Percentiles rank a stretch among this genome's conserved stretches.
Conservation (phyloP, 257 asterid species). For the Solanum pimpinellifolium region DNA sequence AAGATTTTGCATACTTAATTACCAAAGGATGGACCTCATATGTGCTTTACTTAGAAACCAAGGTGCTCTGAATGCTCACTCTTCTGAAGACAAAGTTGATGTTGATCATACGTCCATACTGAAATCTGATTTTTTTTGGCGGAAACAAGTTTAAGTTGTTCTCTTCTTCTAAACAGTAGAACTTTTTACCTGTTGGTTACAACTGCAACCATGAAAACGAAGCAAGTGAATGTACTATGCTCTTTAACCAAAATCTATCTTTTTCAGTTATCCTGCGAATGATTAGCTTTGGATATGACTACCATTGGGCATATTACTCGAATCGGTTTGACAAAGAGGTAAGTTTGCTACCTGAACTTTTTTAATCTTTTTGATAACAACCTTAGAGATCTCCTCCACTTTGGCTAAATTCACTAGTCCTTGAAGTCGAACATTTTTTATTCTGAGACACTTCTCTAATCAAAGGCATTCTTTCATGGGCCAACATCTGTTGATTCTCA, state of each 20-base stretch:
- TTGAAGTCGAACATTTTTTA: background rate
- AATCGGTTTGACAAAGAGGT: slow-evolving; percentile 68
- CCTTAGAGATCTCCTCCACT: background rate
- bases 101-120: background rate
- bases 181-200: background rate
- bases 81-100: background rate
- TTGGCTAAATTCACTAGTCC: background rate
- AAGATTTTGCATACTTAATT: background rate
- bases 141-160: background rate
- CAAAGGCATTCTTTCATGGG: background rate
- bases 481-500: background rate
- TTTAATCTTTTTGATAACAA: background rate
- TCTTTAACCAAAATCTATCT: background rate
- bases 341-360: background rate
- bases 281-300: slow-evolving; percentile 96
- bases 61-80: background rate
- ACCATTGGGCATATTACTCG: slow-evolving; percentile 64
- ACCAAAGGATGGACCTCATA: background rate
- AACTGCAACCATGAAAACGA: background rate
- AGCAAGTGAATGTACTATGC: background rate
- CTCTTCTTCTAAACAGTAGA: background rate
- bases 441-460: background rate
- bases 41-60: background rate
- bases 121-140: background rate
- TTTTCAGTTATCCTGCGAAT: slow-evolving; percentile 84